Base-by-base conservation (phyloP, 1,139 yeast species). In the Taphrina confusa region DNA sequence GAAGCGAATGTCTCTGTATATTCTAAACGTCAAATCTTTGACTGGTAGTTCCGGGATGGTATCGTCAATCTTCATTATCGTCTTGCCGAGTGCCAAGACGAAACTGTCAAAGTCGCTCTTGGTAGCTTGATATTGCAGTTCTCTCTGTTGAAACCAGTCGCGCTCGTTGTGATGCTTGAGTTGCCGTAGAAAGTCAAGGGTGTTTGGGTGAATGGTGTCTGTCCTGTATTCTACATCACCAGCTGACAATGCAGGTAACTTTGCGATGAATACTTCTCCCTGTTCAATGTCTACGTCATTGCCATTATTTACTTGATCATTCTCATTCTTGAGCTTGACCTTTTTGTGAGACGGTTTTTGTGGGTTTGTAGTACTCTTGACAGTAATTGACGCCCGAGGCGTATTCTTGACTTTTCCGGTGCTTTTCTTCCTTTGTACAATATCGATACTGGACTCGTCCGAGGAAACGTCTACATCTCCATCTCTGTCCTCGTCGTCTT, bases 81-180 rank as follows among this genome's bases (percentile, higher is more conserved):
- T 22, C 8, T 62, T 63, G 8, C 60, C 39, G 23, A 66, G 51
- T 3, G 46, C 51, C 27, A 64, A 65, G 14, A 65, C 54, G 47
- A 67, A 67, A 23, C 51, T 56, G 31, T 67, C 68, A 34, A 64
- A 65, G 46, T 67, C 67, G 30, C 59, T 56, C 56, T 65, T 63
- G 11, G 68, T 65, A 12, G 55, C 60, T 11, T 65, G 62, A 56
- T 65, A 67, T 25, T 65, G 66, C 6, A 55, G 44, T 18, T 67
- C 68, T 34, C 67, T 63, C n/a, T 60, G 63, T 60, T 65, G 61
- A 55, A 67, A 67, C 69, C 69, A 67, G 3, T 63, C 66, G 16
- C 69, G 64, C 20, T 62, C 65, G 44, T 67, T 67, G 50, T 67
- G 65, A 12, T 54, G 25, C 34, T 54, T 52, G 8, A 67, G 61